Base-by-base conservation (phyloP, 805 yeast genomes). In the Nakazawaea ishiwadae region DNA sequence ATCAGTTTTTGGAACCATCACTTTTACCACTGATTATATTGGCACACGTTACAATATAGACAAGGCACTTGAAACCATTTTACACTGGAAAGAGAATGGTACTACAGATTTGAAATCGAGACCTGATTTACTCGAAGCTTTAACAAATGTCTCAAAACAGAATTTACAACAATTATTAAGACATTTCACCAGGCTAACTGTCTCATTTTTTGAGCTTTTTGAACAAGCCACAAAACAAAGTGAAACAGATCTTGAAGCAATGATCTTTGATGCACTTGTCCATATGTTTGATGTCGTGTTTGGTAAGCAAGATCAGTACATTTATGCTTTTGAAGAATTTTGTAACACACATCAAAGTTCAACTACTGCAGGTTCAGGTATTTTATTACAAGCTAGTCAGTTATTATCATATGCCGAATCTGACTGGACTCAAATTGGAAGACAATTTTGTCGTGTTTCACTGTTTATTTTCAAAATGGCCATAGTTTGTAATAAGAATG, bases 11-110 rank as follows among this genome's bases (percentile, higher is more conserved):
- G 74, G 65, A 17, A 45, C 59, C 2, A 45, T 71, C 35, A 84
- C 82, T 48, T 51, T 84, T 15, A 66, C 73, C 14, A 65, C 84
- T 0, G 79, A 74, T 39, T 86, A 84, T 56, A 77, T 80, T 42
- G 96, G 96, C 19, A 81, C 73, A 49, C 57, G 65, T 12, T 83
- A 66, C 61, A 84, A 84, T 51, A 61, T 77, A 15, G 87, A 81
- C 44, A 39, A 62, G 5, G 61, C 80, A 3, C 66, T 82, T 44
- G 76, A 73, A 31, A 68, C 70, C 24, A 61, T 86, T 35, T 55
- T 80, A 48, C 69, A 71, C 45, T 77, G 81, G 74, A 74, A 66
- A 44, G 56, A 67, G 28, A 73, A 69, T 44, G 58, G 58, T 3
- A 73, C 68, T 3, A 73, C 68, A 18, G 51, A 62, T 7, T 58